Evolutionary conservation across 176 grass and related monocot species (phyloP), one percentile per base, ranked within the genome.

Genomic region (Zea mays): DNA sequence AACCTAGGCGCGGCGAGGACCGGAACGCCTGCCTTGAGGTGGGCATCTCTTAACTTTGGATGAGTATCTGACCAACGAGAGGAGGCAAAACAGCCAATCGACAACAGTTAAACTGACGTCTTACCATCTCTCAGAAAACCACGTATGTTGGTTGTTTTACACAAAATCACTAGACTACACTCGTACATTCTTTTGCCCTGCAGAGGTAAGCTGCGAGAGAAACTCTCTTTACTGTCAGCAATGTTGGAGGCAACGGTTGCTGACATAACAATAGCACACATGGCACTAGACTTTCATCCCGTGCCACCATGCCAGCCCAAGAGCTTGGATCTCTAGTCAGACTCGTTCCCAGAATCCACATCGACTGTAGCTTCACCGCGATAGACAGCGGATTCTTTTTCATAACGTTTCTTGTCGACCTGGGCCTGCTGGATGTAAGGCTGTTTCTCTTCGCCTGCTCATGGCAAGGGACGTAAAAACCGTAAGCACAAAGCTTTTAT

Each of bases 401-500:
- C 88, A 65, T 97, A 97, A 17, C 93, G 85, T 65, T 86, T 90
- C 42, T 86, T 81, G 78, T 97, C 93, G 2, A 84, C 90, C 72
- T 86, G 87, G 80, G 90, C 83, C 85, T 88, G 90, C 62, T 81
- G 70, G 51, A 92, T 64, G 33, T 85, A 92, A 62, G 87, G 89
- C 12, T 97, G 87, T 37, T 90, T 97, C 54, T 97, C 87, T 71
- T 97, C 93, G 10, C 79, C 93, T 97, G 79, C 72, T 34, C 75
- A 69, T 55, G 69, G 40, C 47, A 74, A 43, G 39, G 69, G 64
- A 66, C n/a, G 6, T 46, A 46, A 14, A 33, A 69, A 75, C 35
- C 8, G 44, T 69, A 20, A 88, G 54, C n/a, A 69, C 51, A 61
- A 4, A 13, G 48, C 5, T 55, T 49, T 12, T 6, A 10, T 13